These are phyloP conservation scores for Phytopythium sindhum DNA, from an alignment of 352 stramenopile genomes.

Conservation along the genomic window DNA sequence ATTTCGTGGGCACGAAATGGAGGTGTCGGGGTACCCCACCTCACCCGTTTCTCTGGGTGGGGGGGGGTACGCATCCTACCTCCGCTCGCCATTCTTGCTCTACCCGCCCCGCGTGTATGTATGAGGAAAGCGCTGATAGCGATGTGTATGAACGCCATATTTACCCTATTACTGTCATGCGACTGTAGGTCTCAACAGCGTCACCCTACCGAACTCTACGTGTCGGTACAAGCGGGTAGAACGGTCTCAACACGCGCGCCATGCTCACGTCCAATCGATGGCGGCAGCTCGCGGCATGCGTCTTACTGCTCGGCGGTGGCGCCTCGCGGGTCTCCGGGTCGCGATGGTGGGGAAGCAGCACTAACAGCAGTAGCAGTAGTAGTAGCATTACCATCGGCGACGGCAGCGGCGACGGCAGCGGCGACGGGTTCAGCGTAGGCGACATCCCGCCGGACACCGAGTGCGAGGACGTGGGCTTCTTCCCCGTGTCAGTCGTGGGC, in stretches of 20 bases:
- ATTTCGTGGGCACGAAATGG: background rate
- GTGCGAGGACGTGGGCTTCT: slow-evolving; percentile 7
- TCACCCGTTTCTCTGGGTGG: no score
- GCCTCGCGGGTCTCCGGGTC: background rate
- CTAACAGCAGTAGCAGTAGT: background rate
- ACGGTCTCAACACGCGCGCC: background rate
- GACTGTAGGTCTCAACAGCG: background rate
- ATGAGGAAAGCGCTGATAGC: no score
- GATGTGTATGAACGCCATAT: no score
- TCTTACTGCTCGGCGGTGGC: background rate
- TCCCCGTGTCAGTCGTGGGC: slow-evolving; percentile 29
- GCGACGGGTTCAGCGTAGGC: background rate
- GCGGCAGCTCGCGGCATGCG: background rate
- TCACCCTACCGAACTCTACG: background rate
- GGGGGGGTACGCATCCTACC: no score
- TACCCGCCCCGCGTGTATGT: no score
- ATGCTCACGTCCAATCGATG: background rate
- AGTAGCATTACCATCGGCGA: no score
- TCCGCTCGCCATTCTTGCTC: background rate
- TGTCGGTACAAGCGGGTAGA: background rate
- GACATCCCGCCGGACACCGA: background rate
- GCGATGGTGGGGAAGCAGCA: background rate
- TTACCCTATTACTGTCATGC: no score
- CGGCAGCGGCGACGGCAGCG: background rate
- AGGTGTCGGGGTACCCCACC: background rate